Evolutionary conservation across 257 asterid species (phyloP).

Genomic region (Solanum gandarillasii): DNA sequence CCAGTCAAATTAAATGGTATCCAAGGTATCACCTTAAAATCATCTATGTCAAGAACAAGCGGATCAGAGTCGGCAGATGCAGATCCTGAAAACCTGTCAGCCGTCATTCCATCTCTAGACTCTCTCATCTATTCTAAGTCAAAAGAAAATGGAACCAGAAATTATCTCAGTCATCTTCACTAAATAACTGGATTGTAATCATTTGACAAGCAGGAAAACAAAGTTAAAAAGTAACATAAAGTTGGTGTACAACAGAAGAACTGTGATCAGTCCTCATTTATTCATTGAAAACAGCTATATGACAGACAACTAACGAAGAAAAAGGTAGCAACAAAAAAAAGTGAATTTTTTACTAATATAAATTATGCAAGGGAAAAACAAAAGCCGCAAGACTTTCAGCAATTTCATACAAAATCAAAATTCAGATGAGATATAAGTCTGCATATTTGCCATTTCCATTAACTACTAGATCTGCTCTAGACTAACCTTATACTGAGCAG

Average conservation of each 20-base stretch:
- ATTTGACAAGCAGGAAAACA: neutral
- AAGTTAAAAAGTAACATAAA: neutral
- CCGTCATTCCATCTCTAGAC: constrained; percentile 42
- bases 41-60: constrained; percentile 82
- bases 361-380: neutral
- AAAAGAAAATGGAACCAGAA: constrained; percentile 10
- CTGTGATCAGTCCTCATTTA: neutral
- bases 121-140: constrained; percentile 63
- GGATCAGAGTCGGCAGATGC: constrained; percentile 43
- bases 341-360: neutral
- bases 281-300: neutral
- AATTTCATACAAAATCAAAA: neutral
- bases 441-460: neutral
- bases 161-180: neutral
- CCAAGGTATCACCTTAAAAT: constrained; percentile 64
- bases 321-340: neutral
- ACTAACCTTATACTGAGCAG: neutral
- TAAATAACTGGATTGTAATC: neutral
- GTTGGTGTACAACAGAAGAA: neutral
- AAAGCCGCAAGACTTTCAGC: neutral
- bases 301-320: neutral
- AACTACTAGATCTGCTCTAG: neutral
- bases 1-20: neutral
- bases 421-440: neutral
- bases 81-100: constrained; percentile 44